Evolutionary conservation across 495 filamentous ascomycete species (phyloP).

Genomic region (Aspergillus sparsus): DNA sequence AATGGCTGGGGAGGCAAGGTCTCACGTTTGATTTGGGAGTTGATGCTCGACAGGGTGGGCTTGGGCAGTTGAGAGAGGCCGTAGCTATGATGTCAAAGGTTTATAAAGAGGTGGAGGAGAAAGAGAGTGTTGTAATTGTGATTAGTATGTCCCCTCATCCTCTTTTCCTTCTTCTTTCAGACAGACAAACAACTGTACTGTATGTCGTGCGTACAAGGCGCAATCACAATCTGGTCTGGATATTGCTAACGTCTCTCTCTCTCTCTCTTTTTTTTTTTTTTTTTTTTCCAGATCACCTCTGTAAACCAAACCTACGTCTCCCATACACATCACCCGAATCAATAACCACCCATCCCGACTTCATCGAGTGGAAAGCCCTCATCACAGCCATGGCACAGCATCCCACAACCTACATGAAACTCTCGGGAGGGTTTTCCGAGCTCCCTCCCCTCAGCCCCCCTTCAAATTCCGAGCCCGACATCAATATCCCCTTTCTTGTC

Average conservation of each 20-base stretch:
- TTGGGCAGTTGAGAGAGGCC: constrained; percentile 69
- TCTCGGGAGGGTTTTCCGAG: constrained; percentile 81
- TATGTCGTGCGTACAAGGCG: too few species aligned
- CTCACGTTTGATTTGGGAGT: constrained; percentile 80
- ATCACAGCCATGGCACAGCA: constrained; percentile 54
- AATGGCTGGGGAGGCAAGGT: constrained; percentile 61
- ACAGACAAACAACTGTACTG: too few species aligned
- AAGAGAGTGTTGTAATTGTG: constrained; percentile 60
- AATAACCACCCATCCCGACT: constrained; percentile 54
- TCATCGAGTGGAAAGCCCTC: constrained; percentile 51
- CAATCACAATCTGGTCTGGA: too few species aligned
- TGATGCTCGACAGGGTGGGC: constrained; percentile 67
- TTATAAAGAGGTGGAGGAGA: constrained; percentile 59
- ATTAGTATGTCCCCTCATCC: constrained; percentile 55
- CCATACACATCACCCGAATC: constrained; percentile 32
- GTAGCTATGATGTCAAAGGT: constrained; percentile 69
- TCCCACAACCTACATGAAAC: constrained; percentile 74
- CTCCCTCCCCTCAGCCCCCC: constrained; percentile 47
- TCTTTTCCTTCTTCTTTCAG: constrained; percentile 1
- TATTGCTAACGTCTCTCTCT: background rate
- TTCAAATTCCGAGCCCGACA: constrained; percentile 34
- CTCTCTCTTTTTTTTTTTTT: constrained; percentile 7
- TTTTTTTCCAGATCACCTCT: constrained; percentile 67
- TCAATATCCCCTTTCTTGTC: constrained; percentile 39
- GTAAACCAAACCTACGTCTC: constrained; percentile 74